Base-by-base conservation (phyloP, 495 filamentous ascomycete genomes). In the Evansstolkia leycettana region DNA sequence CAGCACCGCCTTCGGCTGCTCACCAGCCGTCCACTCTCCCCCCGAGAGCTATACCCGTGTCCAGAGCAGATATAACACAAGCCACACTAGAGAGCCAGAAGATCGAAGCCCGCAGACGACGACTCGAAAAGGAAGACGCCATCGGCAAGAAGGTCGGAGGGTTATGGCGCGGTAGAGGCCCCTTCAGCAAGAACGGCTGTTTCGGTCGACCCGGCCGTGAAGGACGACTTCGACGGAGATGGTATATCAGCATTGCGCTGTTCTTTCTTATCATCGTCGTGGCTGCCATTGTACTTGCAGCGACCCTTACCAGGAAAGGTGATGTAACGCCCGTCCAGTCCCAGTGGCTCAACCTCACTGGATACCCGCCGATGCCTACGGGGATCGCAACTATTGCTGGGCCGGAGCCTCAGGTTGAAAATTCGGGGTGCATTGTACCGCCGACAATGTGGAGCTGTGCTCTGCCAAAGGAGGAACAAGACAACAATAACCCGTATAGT, bases 361-460 rank as follows among this genome's bases (percentile, higher is more conserved):
- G 76, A 17, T 93, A 81, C 42, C 87, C 87, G 23, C 80, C 87
- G 0, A 84, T 94, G 38, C 82, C 81, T 7, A 87, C 82, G 0
- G 87, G 87, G 1, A 65, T 92, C 35, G 65, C 76, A 18, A 92
- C 86, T 0, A 69, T 94, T 17, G 68, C 76, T 2, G 76, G 73
- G 2, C 70, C 85, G 2, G 69, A 78, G 23, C 62, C 75, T 24
- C 62, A 70, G 1, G 49, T 62, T 1, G 57, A 72, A 9, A 66
- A 67, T 13, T 71, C 74, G 2, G 73, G 67, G 3, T 94, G 87
- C 41, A 72, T 86, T 16, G 57, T 58, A 2, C 79, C 82, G 4
- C 50, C 71, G 0, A 79, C 78, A 0, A 52, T 87, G 28, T 94
- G 87, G 87, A 86, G 76, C 48, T 94, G 87, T 47, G 70, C 74